A percentile compares a stretch with the other conserved stretches of the same genome.
Evolutionary conservation across 768 basidiomycete species (phyloP).

Genomic region (Crucibulum laeve): DNA sequence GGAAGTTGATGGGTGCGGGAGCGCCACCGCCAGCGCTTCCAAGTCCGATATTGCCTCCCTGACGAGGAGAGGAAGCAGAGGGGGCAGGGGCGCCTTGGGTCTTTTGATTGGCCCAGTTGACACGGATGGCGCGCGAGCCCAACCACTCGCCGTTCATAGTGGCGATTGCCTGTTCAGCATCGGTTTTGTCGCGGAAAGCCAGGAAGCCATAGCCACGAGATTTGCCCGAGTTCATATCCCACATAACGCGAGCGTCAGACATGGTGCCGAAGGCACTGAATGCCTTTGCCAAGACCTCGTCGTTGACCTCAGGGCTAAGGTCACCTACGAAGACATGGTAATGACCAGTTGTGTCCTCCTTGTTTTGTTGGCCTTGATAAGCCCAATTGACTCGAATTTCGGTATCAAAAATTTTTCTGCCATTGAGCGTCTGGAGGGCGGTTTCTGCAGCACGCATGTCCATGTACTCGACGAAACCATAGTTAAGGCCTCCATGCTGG

Average conservation of each 20-base stretch:
- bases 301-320: slow-evolving; percentile 97
- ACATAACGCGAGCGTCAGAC: slow-evolving; percentile 98
- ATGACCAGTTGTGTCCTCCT: slow-evolving; percentile 97
- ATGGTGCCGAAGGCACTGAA: slow-evolving; percentile 96
- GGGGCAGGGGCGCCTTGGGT: slow-evolving; percentile 64
- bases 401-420: slow-evolving; percentile 99
- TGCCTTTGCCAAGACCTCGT: slow-evolving; percentile 93
- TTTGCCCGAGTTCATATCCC: slow-evolving; percentile 99
- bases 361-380: slow-evolving; percentile 96
- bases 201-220: slow-evolving; percentile 97
- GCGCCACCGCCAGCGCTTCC: slow-evolving; percentile 49
- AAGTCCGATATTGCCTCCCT: no score
- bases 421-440: slow-evolving; percentile 96
- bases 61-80: slow-evolving; percentile 32
- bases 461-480: slow-evolving; percentile 98
- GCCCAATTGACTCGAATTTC: slow-evolving; percentile 99
- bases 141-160: slow-evolving; percentile 99
- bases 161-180: slow-evolving; percentile 98
- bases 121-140: slow-evolving; percentile 95
- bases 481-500: slow-evolving; percentile 98
- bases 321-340: slow-evolving; percentile 99
- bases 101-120: slow-evolving; percentile 99
- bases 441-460: slow-evolving; percentile 99
- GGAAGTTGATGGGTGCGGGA: slow-evolving; percentile 89
- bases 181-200: slow-evolving; percentile 97